Evolutionary conservation across 768 basidiomycete species (phyloP).

Genomic region (Dendrothele bispora): DNA sequence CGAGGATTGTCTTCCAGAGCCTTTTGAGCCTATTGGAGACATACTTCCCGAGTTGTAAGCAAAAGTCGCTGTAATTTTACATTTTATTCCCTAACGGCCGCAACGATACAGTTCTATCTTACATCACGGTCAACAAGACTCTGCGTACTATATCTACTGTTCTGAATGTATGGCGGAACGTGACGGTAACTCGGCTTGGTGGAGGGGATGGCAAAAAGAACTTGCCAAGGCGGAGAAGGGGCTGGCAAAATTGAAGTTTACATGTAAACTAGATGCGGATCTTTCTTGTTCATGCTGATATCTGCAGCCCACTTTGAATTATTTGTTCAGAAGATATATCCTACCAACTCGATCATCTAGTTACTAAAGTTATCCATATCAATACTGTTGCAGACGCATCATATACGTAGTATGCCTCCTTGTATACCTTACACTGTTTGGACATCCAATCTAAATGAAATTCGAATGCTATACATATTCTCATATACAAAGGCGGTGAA

Average conservation of each 20-base stretch:
- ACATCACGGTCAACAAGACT: constrained; percentile 32
- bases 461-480: too few species aligned
- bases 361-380: too few species aligned
- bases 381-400: too few species aligned
- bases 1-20: constrained; percentile 59
- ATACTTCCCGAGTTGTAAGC: constrained; percentile 58
- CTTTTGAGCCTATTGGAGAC: constrained; percentile 54
- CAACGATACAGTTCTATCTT: constrained; percentile 34
- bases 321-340: too few species aligned
- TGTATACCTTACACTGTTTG: too few species aligned
- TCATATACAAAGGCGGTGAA: too few species aligned
- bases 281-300: too few species aligned
- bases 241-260: constrained; percentile 21
- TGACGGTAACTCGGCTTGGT: constrained; percentile 29
- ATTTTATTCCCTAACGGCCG: constrained; percentile 1
- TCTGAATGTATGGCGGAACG: constrained; percentile 45
- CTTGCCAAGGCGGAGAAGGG: constrained; percentile 35
- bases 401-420: too few species aligned
- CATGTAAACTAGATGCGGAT: too few species aligned
- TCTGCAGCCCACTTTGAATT: too few species aligned
- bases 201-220: constrained; percentile 46
- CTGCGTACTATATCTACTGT: constrained; percentile 51
- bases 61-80: not conserved
- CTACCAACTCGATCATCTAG: too few species aligned
- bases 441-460: too few species aligned